Evolutionary conservation across 495 filamentous ascomycete genomes (phyloP).

Genomic region (Ramalina intermedia): DNA sequence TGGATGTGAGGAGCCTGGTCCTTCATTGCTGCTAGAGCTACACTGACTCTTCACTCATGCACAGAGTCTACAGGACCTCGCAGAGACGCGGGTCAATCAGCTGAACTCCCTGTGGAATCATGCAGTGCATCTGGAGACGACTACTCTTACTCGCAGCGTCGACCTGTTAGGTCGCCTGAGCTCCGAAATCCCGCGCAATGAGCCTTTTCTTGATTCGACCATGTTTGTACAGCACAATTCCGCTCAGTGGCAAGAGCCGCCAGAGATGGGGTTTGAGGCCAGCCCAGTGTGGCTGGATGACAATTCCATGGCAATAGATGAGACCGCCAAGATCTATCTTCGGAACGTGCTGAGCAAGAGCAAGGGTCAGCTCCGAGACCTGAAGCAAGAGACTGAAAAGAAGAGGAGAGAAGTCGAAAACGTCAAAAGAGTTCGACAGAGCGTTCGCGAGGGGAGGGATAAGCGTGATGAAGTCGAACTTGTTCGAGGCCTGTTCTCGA

Average conservation of each 20-base stretch:
- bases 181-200: slow-evolving; percentile 75
- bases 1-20: slow-evolving; percentile 52
- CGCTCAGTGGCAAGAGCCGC: slow-evolving; percentile 63
- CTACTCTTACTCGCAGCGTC: slow-evolving; percentile 53
- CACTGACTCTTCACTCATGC: slow-evolving; percentile 2
- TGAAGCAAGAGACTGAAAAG: slow-evolving; percentile 68
- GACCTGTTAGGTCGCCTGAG: slow-evolving; percentile 55
- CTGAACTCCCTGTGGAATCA: slow-evolving; percentile 76
- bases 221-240: slow-evolving; percentile 96
- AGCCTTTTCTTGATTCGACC: slow-evolving; percentile 77
- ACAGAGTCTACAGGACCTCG: slow-evolving; percentile 72
- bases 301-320: slow-evolving; percentile 65
- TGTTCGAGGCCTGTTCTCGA: slow-evolving; percentile 56
- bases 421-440: slow-evolving; percentile 54
- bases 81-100: slow-evolving; percentile 69
- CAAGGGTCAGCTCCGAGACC: slow-evolving; percentile 61
- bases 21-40: background rate
- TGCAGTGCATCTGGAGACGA: slow-evolving; percentile 63
- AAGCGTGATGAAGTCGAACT: slow-evolving; percentile 71
- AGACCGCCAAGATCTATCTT: slow-evolving; percentile 73
- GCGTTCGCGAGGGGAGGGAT: slow-evolving; percentile 65
- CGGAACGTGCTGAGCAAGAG: slow-evolving; percentile 85
- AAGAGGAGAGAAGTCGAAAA: slow-evolving; percentile 71
- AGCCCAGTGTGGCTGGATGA: slow-evolving; percentile 98
- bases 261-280: slow-evolving; percentile 76